Base-by-base conservation (phyloP, 495 filamentous ascomycete species). In the Achaetomiella virescens region DNA sequence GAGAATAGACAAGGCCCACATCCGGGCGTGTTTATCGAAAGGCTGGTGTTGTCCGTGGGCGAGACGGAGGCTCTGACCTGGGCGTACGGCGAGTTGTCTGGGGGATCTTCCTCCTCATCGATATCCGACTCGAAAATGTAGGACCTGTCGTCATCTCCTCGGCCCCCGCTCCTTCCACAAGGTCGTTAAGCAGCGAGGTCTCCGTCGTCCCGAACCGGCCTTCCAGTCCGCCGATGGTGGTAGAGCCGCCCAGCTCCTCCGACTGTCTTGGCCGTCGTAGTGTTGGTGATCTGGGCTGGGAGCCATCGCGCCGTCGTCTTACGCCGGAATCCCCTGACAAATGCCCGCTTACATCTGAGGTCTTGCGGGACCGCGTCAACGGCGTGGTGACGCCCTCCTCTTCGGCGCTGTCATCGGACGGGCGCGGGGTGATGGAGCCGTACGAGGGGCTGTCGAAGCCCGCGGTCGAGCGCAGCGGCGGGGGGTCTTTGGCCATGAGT, bases 11-110 rank as follows among this genome's bases (percentile, higher is more conserved):
- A 93, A 64, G 1, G 78, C 67, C 90, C 89, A 93, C 89, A 93
- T 95, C 35, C 89, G 86, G 17, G 83, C 2, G 90, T 93, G 68
- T 88, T 92, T 49, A 92, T 89, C 6, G 88, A 91, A 15, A 90
- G 73, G 15, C 78, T 73, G 20, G 76, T 79, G 63, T 93, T 81
- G 66, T 93, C 89, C 14, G 77, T 83, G 5, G 87, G 81, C 8
- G 84, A 75, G 9, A 92, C 88, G 0, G 86, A 88, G 24, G 89
- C 89, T 51, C 89, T 81, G 5, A 92, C 89, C 74, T 88, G 83
- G 9, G 86, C 64, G 68, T 90, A 84, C 27, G 80, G 80, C 3
- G 83, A 86, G 68, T 86, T 83, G 61, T 86, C 81, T 4, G 75
- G 70, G 24, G 80, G 80, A 51, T 84, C 76, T 9, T 79, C 74